Conservation (phyloP, 73 alveolate genomes). For the Stentor coeruleus region DNA sequence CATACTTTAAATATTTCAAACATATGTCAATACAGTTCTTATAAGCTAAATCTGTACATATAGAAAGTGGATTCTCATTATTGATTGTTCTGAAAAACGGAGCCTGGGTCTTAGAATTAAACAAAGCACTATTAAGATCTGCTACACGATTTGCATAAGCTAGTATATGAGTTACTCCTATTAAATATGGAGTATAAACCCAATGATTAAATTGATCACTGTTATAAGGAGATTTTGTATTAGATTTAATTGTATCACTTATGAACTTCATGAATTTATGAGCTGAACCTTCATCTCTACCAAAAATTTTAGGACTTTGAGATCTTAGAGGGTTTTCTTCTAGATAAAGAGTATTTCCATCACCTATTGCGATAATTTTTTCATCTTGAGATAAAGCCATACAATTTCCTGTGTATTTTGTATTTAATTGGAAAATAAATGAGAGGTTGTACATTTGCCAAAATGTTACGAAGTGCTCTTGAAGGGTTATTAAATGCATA, state of each 20-base stretch:
- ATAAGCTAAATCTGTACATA: neutral
- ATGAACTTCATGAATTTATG: neutral
- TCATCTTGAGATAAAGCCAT: neutral
- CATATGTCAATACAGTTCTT: neutral
- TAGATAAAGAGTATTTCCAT: neutral
- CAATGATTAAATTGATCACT: neutral
- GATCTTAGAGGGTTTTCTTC: neutral
- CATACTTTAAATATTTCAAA: neutral
- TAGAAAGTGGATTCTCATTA: neutral
- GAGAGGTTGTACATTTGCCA: conserved; percentile 1
- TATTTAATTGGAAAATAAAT: neutral
- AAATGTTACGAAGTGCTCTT: neutral
- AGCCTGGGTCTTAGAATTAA: neutral
- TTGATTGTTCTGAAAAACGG: neutral
- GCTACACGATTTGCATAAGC: neutral
- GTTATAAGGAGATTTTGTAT: neutral
- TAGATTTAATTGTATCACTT: neutral
- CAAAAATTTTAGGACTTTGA: neutral
- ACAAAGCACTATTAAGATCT: neutral
- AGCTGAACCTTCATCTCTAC: neutral
- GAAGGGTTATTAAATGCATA: neutral
- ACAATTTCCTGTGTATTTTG: neutral
- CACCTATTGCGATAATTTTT: neutral
- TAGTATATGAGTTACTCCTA: neutral
- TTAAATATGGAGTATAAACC: neutral